Evolutionary conservation across 2,329 filamentous ascomycete species (phyloP).

Genomic region (Trichoderma lentiforme): DNA sequence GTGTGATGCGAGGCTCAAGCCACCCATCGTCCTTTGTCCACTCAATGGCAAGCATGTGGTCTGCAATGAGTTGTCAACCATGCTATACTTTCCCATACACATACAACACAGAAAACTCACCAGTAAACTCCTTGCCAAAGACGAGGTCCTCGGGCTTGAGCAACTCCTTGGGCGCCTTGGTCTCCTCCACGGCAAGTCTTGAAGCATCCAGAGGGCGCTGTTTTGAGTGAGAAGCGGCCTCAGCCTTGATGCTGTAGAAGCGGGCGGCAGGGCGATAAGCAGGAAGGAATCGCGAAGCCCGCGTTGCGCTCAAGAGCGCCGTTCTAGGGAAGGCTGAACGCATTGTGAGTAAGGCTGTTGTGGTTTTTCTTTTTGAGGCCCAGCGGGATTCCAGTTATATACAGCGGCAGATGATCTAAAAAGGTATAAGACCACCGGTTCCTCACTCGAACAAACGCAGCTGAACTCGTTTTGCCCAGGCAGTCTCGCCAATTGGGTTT

Average conservation of each 20-base stretch:
- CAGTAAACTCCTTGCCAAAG: conserved; percentile 89
- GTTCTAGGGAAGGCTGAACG: conserved; percentile 31
- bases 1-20: conserved; percentile 76
- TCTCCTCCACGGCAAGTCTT: conserved; percentile 71
- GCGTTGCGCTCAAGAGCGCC: conserved; percentile 33
- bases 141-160: conserved; percentile 76
- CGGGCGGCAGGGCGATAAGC: conserved; percentile 31
- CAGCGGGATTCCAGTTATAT: not conserved
- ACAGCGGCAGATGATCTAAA: not conserved
- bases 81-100: not conserved
- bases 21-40: conserved; percentile 87
- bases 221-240: conserved; percentile 48
- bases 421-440: not conserved
- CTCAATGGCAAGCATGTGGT: conserved; percentile 95
- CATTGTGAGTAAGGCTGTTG: conserved; percentile 23
- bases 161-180: conserved; percentile 69
- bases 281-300: conserved; percentile 36
- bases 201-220: conserved; percentile 71
- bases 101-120: conserved; percentile 42
- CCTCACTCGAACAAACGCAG: not conserved
- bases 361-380: not conserved
- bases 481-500: not conserved
- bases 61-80: conserved; percentile 44
- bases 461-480: not conserved
- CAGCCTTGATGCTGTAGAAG: conserved; percentile 52